phyloP scores from a whole-genome alignment of 1,139 yeast species.

The Scheffersomyces quercinus region DNA sequence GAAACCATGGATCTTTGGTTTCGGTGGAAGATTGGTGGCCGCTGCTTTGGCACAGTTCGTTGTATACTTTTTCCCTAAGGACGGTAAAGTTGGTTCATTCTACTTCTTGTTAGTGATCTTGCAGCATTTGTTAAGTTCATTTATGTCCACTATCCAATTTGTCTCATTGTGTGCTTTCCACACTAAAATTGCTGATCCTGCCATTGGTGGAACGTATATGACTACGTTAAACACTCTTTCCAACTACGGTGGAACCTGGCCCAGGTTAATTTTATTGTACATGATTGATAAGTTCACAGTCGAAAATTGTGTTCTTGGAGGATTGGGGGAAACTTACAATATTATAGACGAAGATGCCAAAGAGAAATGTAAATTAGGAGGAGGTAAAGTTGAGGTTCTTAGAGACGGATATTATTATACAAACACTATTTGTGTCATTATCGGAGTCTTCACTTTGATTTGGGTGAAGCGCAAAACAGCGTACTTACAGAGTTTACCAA shows the following conservation, averaged over 20 bases:
- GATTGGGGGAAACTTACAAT: conserved; percentile 4
- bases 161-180: conserved; percentile 94
- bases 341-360: conserved; percentile 27
- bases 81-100: conserved; percentile 45
- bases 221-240: conserved; percentile 90
- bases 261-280: conserved; percentile 71
- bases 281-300: conserved; percentile 78
- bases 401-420: conserved; percentile 87
- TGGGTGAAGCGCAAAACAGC: conserved; percentile 66
- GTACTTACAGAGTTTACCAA: conserved; percentile 62
- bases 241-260: conserved; percentile 98
- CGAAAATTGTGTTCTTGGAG: conserved; percentile 48
- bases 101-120: conserved; percentile 72
- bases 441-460: conserved; percentile 69
- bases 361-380: conserved; percentile 48
- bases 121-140: conserved; percentile 83
- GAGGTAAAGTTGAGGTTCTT: conserved; percentile 56
- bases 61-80: conserved; percentile 69
- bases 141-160: conserved; percentile 93
- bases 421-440: conserved; percentile 64
- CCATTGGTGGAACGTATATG: conserved; percentile 98
- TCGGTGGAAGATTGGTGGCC: conserved; percentile 77
- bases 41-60: conserved; percentile 76
- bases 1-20: conserved; percentile 88
- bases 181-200: conserved; percentile 92